These are phyloP conservation scores for Stentor roeselii DNA, from an alignment of 73 alveolate species.

Conservation along the genomic window DNA sequence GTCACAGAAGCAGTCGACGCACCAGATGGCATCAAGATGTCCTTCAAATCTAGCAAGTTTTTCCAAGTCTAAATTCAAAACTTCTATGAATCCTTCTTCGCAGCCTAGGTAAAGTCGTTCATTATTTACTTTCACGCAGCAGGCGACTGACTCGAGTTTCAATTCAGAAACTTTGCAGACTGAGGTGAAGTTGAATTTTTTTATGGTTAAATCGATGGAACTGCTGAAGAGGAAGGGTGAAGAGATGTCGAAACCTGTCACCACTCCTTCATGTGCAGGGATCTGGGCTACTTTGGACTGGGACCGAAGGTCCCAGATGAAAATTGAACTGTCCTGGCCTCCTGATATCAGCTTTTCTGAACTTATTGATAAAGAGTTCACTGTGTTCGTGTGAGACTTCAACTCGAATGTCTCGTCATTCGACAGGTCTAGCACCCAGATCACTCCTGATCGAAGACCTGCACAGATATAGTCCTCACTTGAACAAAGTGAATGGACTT, in stretches of 20 bases:
- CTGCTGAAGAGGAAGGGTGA: not conserved
- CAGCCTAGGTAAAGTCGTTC: not conserved
- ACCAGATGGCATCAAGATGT: slow-evolving; percentile 9
- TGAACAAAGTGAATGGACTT: slow-evolving; percentile 3
- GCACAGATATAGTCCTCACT: not conserved
- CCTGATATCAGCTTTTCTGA: not conserved
- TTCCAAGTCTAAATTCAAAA: not conserved
- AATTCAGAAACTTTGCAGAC: not conserved
- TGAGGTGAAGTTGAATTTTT: not conserved
- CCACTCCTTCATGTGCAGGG: slow-evolving; percentile 15
- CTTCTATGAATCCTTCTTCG: not conserved
- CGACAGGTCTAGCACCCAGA: not conserved
- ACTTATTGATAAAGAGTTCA: not conserved
- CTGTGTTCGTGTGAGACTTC: not conserved
- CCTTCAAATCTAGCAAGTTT: not conserved
- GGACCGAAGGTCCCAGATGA: not conserved
- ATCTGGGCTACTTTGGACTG: not conserved
- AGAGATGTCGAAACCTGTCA: not conserved
- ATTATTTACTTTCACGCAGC: not conserved
- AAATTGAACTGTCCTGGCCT: not conserved
- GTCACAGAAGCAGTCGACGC: not conserved
- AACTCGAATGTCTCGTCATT: slow-evolving; percentile 6
- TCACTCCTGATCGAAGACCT: not conserved
- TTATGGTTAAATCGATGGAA: not conserved
- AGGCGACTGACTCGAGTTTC: not conserved